Percentiles rank a stretch among this genome's conserved stretches.
Evolutionary conservation across 176 grass and related monocot species (phyloP).

Genomic region (Carex myosuroides): DNA sequence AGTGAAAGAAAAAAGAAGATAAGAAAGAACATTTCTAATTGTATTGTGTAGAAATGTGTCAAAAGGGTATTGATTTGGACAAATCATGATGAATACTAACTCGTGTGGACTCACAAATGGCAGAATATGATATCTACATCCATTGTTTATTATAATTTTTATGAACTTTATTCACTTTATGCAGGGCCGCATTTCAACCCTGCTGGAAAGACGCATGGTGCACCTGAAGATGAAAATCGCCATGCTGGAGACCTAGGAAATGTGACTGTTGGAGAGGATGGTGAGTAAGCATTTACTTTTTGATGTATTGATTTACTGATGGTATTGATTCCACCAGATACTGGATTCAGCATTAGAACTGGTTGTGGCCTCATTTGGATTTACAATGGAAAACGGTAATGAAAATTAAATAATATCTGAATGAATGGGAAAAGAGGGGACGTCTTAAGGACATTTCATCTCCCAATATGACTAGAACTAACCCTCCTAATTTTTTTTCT

Average conservation of each 20-base stretch:
- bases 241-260: constrained; percentile 94
- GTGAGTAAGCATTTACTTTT: constrained; percentile 14
- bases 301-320: background rate
- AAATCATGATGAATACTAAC: background rate
- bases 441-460: background rate
- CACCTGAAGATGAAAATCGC: constrained; percentile 48
- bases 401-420: background rate
- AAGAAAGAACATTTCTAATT: background rate
- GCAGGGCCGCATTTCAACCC: constrained; percentile 86
- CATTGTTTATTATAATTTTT: background rate
- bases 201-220: constrained; percentile 59
- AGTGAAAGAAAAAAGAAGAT: background rate
- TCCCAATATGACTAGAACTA: background rate
- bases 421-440: too few relatives aligned
- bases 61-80: background rate
- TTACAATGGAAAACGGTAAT: background rate
- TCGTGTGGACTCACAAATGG: background rate
- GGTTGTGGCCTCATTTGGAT: background rate
- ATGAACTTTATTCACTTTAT: background rate
- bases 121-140: background rate
- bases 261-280: constrained; percentile 46
- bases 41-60: background rate
- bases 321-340: background rate
- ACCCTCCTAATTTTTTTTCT: background rate
- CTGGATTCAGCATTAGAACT: background rate